A percentile compares a stretch with the other conserved stretches of the same genome.
Conservation (phyloP, 257 asterid genomes). For the Nicotiana noctiflora region DNA sequence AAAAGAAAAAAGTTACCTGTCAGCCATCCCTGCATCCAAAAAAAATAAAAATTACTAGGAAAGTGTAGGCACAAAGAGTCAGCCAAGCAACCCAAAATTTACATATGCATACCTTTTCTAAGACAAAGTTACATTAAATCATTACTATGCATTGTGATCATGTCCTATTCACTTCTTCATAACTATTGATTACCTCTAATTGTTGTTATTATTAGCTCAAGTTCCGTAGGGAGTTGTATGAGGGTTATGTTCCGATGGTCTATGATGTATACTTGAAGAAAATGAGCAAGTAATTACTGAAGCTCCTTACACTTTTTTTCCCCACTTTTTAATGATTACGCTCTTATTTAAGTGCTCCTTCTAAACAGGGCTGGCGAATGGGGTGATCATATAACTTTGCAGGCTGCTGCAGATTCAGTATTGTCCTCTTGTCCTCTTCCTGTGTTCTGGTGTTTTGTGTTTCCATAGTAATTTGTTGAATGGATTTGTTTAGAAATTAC, state of each 20-base stretch:
- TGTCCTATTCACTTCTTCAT: neutral
- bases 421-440: conserved; percentile 7
- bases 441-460: neutral
- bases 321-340: conserved; percentile 1
- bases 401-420: conserved; percentile 95
- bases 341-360: neutral
- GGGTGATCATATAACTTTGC: conserved; percentile 94
- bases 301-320: neutral
- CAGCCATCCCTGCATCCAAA: neutral
- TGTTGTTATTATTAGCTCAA: conserved; percentile 46
- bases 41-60: neutral
- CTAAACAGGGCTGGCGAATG: conserved; percentile 74
- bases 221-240: conserved; percentile 55
- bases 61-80: neutral
- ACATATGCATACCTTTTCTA: neutral
- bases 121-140: neutral
- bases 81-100: neutral
- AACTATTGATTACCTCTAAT: neutral
- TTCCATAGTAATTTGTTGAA: neutral
- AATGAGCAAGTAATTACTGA: conserved; percentile 56
- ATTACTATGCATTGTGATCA: neutral
- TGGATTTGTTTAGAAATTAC: neutral
- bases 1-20: neutral
- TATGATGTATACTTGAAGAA: conserved; percentile 60
- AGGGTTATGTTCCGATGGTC: conserved; percentile 70